Percentiles rank a stretch among this genome's conserved stretches.
phyloP scores from a whole-genome alignment of 2,329 filamentous ascomycete genomes.

The Davidsoniella eucalypti region DNA sequence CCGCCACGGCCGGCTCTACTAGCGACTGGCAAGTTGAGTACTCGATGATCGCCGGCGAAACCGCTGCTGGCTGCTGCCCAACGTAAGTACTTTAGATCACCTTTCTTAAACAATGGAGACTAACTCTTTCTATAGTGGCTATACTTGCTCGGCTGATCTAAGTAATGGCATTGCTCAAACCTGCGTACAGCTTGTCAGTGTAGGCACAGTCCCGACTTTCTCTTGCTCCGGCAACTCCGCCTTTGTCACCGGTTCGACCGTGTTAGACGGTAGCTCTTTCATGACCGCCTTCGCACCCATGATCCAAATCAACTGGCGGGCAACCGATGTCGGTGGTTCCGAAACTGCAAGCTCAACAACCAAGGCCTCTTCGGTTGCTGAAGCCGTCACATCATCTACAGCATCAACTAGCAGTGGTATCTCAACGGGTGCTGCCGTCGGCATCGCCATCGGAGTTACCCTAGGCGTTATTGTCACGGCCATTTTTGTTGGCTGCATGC shows the following conservation, averaged over 20 bases:
- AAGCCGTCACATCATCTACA: slow-evolving; percentile 6
- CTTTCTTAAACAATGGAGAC: neutral
- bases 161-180: slow-evolving; percentile 13
- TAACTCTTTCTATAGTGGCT: slow-evolving; percentile 12
- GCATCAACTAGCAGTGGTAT: slow-evolving; percentile 2
- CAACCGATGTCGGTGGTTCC: slow-evolving; percentile 15
- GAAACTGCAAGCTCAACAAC: slow-evolving; percentile 3
- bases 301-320: slow-evolving; percentile 19
- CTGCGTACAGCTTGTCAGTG: slow-evolving; percentile 13
- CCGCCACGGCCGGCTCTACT: slow-evolving; percentile 16
- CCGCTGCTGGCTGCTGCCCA: slow-evolving; percentile 21
- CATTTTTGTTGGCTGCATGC: slow-evolving; percentile 6
- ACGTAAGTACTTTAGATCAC: slow-evolving; percentile 14
- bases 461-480: slow-evolving; percentile 10
- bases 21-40: slow-evolving; percentile 18
- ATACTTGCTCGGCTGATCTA: slow-evolving; percentile 15
- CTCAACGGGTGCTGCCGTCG: slow-evolving; percentile 13
- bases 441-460: slow-evolving; percentile 15
- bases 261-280: slow-evolving; percentile 2
- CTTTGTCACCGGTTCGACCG: slow-evolving; percentile 3
- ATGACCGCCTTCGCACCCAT: slow-evolving; percentile 16
- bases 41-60: slow-evolving; percentile 17
- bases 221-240: slow-evolving; percentile 9
- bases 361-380: neutral
- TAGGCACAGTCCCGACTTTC: slow-evolving; percentile 13